Conservation (phyloP, 805 yeast genomes). For the Priceomyces castillae region DNA sequence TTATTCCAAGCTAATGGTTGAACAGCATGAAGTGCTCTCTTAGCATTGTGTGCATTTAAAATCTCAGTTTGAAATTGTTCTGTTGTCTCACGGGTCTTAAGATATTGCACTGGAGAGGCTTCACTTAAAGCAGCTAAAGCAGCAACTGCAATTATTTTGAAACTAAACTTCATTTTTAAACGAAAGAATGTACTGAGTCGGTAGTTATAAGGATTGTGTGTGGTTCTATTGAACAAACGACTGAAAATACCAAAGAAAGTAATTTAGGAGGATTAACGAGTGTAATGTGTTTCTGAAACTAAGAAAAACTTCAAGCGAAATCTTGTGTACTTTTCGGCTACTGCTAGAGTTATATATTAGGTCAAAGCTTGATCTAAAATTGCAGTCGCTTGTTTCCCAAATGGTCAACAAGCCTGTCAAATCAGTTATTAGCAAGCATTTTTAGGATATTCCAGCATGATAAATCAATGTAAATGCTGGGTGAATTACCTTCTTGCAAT, state of each 20-base stretch:
- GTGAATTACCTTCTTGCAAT: too few species aligned
- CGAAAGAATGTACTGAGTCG: neutral
- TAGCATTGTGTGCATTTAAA: slow-evolving; percentile 33
- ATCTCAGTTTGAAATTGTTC: slow-evolving; percentile 26
- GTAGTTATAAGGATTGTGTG: neutral
- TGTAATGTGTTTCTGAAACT: neutral
- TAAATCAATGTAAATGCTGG: too few species aligned
- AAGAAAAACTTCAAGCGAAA: neutral
- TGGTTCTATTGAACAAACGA: too few species aligned
- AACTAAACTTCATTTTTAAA: slow-evolving; percentile 3
- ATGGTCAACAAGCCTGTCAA: neutral
- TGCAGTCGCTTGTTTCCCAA: neutral
- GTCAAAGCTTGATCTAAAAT: neutral
- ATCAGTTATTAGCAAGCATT: neutral
- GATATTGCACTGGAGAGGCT: slow-evolving; percentile 20
- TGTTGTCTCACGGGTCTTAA: neutral
- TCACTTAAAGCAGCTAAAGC: slow-evolving; percentile 6
- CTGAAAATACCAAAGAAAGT: neutral
- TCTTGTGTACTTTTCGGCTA: neutral
- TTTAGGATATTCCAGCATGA: neutral
- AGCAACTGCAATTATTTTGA: neutral
- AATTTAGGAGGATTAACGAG: neutral
- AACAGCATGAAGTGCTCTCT: slow-evolving; percentile 37
- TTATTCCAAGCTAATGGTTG: slow-evolving; percentile 31
- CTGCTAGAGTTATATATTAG: neutral